Evolutionary conservation across 805 yeast genomes (phyloP).

Genomic region (Candida endomychidarum): DNA sequence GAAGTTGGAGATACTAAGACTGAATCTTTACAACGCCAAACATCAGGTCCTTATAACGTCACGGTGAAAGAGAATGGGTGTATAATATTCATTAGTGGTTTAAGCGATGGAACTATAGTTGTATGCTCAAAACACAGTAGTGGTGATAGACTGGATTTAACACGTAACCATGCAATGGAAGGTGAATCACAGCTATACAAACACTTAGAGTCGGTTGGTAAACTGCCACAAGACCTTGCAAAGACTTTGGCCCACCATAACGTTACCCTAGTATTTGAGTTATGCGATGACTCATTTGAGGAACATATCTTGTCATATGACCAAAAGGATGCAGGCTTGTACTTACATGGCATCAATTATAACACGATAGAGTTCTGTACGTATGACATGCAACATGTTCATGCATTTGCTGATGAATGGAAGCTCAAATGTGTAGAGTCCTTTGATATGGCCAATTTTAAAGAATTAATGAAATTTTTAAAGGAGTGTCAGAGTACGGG

Average conservation of each 20-base stretch:
- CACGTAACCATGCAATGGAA: conserved; percentile 69
- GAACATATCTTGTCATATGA: conserved; percentile 85
- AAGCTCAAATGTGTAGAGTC: conserved; percentile 68
- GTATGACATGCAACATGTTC: conserved; percentile 58
- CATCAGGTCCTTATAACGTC: conserved; percentile 76
- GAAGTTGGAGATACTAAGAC: conserved; percentile 60
- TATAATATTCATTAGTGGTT: conserved; percentile 77
- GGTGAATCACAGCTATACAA: conserved; percentile 59
- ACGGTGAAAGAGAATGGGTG: conserved; percentile 94
- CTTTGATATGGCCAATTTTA: conserved; percentile 37
- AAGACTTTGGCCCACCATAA: conserved; percentile 46
- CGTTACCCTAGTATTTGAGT: conserved; percentile 86
- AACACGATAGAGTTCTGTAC: conserved; percentile 68
- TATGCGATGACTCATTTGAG: conserved; percentile 89
- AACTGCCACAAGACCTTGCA: conserved; percentile 54
- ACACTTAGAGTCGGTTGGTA: conserved; percentile 48
- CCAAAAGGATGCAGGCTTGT: conserved; percentile 70
- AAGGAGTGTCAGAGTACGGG: conserved; percentile 65
- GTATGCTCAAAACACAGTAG: conserved; percentile 93
- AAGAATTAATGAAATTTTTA: conserved; percentile 49
- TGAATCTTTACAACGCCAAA: conserved; percentile 40
- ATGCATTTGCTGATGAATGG: conserved; percentile 58
- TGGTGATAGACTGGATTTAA: conserved; percentile 57
- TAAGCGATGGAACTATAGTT: conserved; percentile 70
- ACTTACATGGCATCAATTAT: conserved; percentile 82